Conservation (phyloP, 805 yeast genomes). For the Cyberlindnera xishuangbannaensis region DNA sequence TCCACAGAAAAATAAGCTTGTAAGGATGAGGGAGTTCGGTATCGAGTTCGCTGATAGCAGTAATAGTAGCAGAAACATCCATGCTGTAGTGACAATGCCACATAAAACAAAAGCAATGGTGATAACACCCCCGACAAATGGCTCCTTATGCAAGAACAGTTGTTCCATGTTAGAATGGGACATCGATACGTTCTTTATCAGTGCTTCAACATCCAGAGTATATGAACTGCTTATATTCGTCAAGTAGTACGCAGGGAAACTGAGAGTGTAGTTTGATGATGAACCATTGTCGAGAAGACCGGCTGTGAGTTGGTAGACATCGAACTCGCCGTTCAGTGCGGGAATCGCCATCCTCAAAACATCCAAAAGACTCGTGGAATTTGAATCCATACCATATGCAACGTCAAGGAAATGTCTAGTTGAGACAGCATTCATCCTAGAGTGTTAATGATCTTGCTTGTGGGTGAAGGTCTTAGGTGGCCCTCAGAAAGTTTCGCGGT, state of each 20-base stretch:
- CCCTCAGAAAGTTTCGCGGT: no score
- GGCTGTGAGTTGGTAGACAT: conserved; percentile 21
- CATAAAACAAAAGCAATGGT: conserved; percentile 46
- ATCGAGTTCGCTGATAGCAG: conserved; percentile 49
- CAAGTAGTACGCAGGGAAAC: conserved; percentile 38
- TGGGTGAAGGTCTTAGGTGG: no score
- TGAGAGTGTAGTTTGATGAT: conserved; percentile 4
- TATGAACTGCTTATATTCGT: conserved; percentile 37
- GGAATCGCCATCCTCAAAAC: conserved; percentile 10
- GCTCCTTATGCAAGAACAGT: conserved; percentile 24
- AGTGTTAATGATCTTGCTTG: no score
- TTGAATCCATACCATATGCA: background rate
- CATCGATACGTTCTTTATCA: conserved; percentile 9
- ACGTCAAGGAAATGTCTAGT: no score
- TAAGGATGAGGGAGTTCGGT: conserved; percentile 50
- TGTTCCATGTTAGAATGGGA: conserved; percentile 1
- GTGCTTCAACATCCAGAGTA: conserved; percentile 3
- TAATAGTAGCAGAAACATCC: conserved; percentile 64
- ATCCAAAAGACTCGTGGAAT: background rate
- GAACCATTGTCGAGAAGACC: conserved; percentile 8
- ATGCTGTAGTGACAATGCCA: conserved; percentile 53
- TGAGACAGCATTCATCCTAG: no score
- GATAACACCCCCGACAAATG: conserved; percentile 33
- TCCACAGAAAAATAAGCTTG: conserved; percentile 52
- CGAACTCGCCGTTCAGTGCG: conserved; percentile 9